Evolutionary conservation across 805 yeast genomes (phyloP), one percentile per base, ranked within the genome.

Genomic region (Candida railenensis): DNA sequence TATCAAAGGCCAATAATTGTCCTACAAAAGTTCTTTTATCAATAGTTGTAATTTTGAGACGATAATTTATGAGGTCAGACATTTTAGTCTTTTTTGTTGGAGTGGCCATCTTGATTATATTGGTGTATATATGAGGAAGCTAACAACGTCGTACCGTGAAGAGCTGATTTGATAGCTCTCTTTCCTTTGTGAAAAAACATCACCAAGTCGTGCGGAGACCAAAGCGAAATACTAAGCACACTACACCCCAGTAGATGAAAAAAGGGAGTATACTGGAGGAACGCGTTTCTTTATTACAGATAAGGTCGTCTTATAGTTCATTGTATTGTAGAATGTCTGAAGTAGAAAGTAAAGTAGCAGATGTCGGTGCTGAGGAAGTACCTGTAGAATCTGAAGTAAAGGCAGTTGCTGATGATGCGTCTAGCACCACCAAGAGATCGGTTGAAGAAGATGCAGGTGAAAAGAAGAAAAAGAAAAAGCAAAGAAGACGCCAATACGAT

Each of bases 1-100:
- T 85, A 64, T 94, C 99, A 63, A 89, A 92, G 5, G 98, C 90
- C 51, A 91, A 66, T 44, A 92, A 74, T 51, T 82, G 83, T 1
- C 99, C 99, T 4, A 83, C 74, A 53, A 87, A 80, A 38, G 81
- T 83, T 37, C 95, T 76, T 3, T 86, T 84, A 66, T 92, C 97
- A n/a, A 80, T 63, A 1, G 92, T 80, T 22, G 83, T 74, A 20
- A 89, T 87, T 45, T 85, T 78, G 45, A 94, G 80, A 48, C 88
- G 77, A 67, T 81, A 86, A 56, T 87, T 77, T 44, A 92, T 69
- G 52, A 92, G 74, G 57, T 86, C 91, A 15, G 90, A 77, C 73
- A 74, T 59, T 44, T 64, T 68, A 12, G 77, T 73, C 52, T 68
- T 72, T 48, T 68, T 67, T 28, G 66, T 50, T 20, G 65, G 57